A percentile compares a stretch with the other conserved stretches of the same genome.
Conservation (phyloP, 495 filamentous ascomycete species). For the Clohesyomyces aquaticus region DNA sequence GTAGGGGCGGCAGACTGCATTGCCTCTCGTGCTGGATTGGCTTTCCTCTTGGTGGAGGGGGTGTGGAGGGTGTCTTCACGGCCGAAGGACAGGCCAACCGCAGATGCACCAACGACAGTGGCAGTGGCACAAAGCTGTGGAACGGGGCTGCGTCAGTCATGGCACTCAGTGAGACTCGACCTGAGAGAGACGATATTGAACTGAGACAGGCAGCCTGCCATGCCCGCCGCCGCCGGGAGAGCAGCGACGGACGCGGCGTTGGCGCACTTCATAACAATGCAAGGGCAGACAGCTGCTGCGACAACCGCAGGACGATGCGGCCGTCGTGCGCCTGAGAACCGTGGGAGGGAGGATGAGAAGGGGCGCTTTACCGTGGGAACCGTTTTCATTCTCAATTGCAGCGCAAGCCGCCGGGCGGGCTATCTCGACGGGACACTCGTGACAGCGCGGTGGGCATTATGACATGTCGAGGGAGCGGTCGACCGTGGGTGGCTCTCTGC, state of each 20-base stretch:
- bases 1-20: conserved; percentile 32
- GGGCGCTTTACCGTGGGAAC: conserved; percentile 42
- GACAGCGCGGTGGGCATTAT: conserved; percentile 39
- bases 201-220: conserved; percentile 19
- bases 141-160: conserved; percentile 38
- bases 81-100: conserved; percentile 67
- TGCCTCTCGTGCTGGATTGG: conserved; percentile 31
- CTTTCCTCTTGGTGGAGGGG: conserved; percentile 38
- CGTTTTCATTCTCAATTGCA: conserved; percentile 44
- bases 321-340: neutral
- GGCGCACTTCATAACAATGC: conserved; percentile 29
- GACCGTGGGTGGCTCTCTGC: conserved; percentile 23
- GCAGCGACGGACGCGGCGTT: conserved; percentile 17
- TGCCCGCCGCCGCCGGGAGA: conserved; percentile 24
- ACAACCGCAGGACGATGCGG: no score
- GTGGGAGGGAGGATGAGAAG: conserved; percentile 9
- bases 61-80: conserved; percentile 49
- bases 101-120: conserved; percentile 70
- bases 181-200: conserved; percentile 22
- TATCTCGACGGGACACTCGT: conserved; percentile 37
- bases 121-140: conserved; percentile 70
- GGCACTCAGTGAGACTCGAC: conserved; percentile 20
- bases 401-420: conserved; percentile 32
- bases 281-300: conserved; percentile 22
- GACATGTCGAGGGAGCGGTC: conserved; percentile 27